phyloP scores from a whole-genome alignment of 208 protist genomes.

The Tritrichomonas musculus region DNA sequence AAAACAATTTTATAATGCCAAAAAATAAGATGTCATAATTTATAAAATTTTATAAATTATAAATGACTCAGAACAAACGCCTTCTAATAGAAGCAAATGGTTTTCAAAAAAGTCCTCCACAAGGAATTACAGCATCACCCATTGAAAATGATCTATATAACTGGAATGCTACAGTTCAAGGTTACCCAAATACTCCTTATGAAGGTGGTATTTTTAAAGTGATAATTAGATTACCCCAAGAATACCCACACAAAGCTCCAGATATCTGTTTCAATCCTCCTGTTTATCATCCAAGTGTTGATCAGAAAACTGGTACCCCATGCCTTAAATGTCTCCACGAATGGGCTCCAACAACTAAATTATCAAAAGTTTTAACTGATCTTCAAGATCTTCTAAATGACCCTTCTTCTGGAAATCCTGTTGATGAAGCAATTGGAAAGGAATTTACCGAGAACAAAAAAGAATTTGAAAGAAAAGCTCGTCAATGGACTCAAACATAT shows the following conservation, averaged over 20 bases:
- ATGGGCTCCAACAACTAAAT: not conserved
- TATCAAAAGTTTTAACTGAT: not conserved
- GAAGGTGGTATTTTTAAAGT: constrained; percentile 1
- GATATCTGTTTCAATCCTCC: not conserved
- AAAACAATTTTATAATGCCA: no score
- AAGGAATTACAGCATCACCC: not conserved
- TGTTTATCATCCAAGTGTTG: not conserved
- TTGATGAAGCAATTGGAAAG: not conserved
- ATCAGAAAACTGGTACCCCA: not conserved
- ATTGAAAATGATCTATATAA: not conserved
- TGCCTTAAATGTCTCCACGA: not conserved
- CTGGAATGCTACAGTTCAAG: not conserved
- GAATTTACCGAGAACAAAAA: not conserved
- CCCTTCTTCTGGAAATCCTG: not conserved
- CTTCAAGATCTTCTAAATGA: not conserved
- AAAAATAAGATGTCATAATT: no score
- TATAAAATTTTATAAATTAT: no score
- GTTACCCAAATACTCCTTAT: not conserved
- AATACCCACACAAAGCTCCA: not conserved
- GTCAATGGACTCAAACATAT: no score
- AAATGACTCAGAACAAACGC: not conserved
- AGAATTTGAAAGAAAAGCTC: not conserved
- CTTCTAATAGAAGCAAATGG: not conserved
- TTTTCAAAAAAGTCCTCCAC: not conserved
- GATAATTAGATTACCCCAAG: not conserved